Conservation (phyloP, 768 basidiomycete genomes). For the Phylloporus rhodoxanthus region DNA sequence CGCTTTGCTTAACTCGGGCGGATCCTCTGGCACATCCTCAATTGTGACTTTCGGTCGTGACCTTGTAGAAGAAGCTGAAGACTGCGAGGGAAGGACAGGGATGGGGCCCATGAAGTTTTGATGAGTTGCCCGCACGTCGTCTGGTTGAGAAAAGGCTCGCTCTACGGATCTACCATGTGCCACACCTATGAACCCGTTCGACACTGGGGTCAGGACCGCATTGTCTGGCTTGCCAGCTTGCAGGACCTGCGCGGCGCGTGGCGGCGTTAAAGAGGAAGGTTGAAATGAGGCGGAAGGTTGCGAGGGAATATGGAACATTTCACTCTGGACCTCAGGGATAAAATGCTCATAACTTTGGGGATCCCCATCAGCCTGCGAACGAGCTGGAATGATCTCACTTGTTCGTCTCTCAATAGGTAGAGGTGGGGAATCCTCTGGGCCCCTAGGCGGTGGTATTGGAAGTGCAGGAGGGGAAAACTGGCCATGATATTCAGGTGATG, state of each 20-base stretch:
- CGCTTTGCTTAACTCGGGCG: slow-evolving; percentile 11
- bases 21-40: slow-evolving; percentile 26
- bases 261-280: background rate
- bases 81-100: slow-evolving; percentile 7
- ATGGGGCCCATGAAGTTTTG: slow-evolving; percentile 10
- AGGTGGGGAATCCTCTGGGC: slow-evolving; percentile 17
- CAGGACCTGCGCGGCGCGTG: slow-evolving; percentile 2
- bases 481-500: slow-evolving; percentile 17
- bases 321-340: slow-evolving; percentile 16
- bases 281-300: background rate
- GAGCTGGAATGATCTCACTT: slow-evolving; percentile 24
- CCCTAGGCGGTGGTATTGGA: slow-evolving; percentile 26
- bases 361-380: slow-evolving; percentile 8
- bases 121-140: slow-evolving; percentile 6
- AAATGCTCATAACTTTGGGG: background rate
- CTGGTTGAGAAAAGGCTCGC: background rate
- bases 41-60: slow-evolving; percentile 25
- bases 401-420: slow-evolving; percentile 20
- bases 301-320: slow-evolving; percentile 22
- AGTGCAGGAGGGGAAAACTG: slow-evolving; percentile 27
- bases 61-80: slow-evolving; percentile 4
- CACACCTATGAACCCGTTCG: background rate
- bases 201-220: background rate
- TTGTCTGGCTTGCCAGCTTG: slow-evolving; percentile 8
- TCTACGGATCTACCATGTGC: slow-evolving; percentile 4